phyloP scores from a whole-genome alignment of 1,139 yeast species.

The Geotrichum aggregatum region DNA sequence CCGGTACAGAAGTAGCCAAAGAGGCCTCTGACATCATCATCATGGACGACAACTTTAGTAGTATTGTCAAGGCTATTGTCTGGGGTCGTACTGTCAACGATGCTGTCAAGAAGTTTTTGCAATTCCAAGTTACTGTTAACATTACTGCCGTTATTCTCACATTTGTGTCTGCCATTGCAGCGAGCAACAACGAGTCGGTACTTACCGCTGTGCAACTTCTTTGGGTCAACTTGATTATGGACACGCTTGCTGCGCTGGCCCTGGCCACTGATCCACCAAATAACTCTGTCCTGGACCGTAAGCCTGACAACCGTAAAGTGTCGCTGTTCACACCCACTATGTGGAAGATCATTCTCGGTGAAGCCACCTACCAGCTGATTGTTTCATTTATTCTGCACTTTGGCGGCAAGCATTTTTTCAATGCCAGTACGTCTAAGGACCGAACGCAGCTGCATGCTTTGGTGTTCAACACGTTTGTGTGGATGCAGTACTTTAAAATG shows the following conservation, averaged over 20 bases:
- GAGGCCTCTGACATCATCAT: conserved; percentile 75
- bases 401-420: conserved; percentile 64
- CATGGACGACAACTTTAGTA: conserved; percentile 92
- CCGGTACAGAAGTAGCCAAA: conserved; percentile 79
- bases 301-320: conserved; percentile 79
- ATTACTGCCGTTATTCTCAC: conserved; percentile 92
- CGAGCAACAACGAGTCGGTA: conserved; percentile 73
- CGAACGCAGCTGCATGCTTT: conserved; percentile 66
- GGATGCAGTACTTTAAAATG: conserved; percentile 94
- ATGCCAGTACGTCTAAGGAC: conserved; percentile 53
- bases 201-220: conserved; percentile 93
- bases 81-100: conserved; percentile 98
- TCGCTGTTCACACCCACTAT: conserved; percentile 83
- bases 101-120: conserved; percentile 90
- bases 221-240: conserved; percentile 98
- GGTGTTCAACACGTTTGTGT: conserved; percentile 93
- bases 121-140: conserved; percentile 92
- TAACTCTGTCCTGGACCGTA: conserved; percentile 66
- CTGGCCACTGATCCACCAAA: conserved; percentile 97
- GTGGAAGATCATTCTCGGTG: conserved; percentile 98
- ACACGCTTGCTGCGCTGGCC: conserved; percentile 94
- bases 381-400: conserved; percentile 79
- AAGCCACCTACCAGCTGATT: conserved; percentile 68
- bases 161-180: conserved; percentile 88
- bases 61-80: conserved; percentile 92